Percentiles rank a stretch among this genome's conserved stretches.
Evolutionary conservation across 2,329 filamentous ascomycete genomes (phyloP).

Genomic region (Calonectria ilicicola): DNA sequence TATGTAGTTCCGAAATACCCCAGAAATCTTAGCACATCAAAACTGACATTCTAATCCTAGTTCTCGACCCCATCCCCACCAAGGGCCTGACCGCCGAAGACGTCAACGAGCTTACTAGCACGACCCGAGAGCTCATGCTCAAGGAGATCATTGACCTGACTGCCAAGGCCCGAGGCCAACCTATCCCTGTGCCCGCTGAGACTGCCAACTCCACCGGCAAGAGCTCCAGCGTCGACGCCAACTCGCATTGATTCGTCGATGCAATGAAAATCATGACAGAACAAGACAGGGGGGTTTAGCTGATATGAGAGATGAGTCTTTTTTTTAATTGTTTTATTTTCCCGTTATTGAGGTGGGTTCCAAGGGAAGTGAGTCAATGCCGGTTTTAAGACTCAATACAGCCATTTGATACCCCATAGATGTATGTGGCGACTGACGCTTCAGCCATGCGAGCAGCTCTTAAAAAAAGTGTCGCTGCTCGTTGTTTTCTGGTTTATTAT

Average conservation of each 20-base stretch:
- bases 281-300: conserved; percentile 1
- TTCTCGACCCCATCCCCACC: conserved; percentile 85
- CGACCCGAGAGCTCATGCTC: conserved; percentile 81
- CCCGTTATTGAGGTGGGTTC: conserved; percentile 28
- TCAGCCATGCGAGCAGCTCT: conserved; percentile 31
- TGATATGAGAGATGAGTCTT: conserved; percentile 20
- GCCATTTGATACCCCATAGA: conserved; percentile 49
- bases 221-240: conserved; percentile 47
- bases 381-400: conserved; percentile 41
- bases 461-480: conserved; percentile 28
- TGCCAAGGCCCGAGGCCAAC: conserved; percentile 59
- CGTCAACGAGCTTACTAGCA: conserved; percentile 78
- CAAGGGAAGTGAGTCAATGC: conserved; percentile 36
- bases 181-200: conserved; percentile 47
- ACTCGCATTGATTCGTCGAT: conserved; percentile 47
- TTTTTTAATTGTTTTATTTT: conserved; percentile 16
- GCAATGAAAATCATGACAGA: background rate
- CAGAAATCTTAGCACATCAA: background rate
- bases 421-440: conserved; percentile 45
- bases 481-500: conserved; percentile 32
- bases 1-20: conserved; percentile 49
- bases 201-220: conserved; percentile 38
- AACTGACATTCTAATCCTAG: conserved; percentile 53
- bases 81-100: conserved; percentile 78
- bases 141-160: conserved; percentile 70